Base-by-base conservation (phyloP, 139 green algal species). In the Chlamydomonas schloesseri region DNA sequence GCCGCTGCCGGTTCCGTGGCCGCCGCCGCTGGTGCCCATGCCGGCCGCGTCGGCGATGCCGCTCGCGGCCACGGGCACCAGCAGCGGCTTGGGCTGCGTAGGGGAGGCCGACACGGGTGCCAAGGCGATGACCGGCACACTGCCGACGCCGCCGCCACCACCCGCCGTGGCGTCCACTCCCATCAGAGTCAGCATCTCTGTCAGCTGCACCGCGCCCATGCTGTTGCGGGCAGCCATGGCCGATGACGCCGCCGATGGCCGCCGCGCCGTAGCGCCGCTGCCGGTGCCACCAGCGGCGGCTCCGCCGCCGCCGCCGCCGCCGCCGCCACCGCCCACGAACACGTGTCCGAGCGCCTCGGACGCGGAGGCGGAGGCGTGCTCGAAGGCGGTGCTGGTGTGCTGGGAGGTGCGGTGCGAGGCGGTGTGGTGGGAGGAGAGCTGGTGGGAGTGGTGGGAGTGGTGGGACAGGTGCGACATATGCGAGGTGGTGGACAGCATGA, bases 401-500 rank as follows among this genome's bases (percentile, higher is more conserved):
- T 23, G 20, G 29, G 29, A 71, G 29, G 13, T 29, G 64, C 5
- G 11, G 64, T 37, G 64, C 31, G 42, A 14, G 31, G 79, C 76
- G 65, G 47, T 77, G 68, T 55, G 79, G 31, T 70, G 72, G 60
- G 79, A 75, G 65, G 78, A 68, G 64, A 23, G 58, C 50, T 62
- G n/a, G 68, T 85, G 67, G 31, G 79, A 76, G n/a, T 42, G 1
- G 78, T 84, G 65, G 15, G 78, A n/a, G 68, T 55, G 79, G 31
- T 70, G 72, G 60, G 79, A 75, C 50, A 46, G 17, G 68, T 85
- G 67, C n/a, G 79, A 76, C 18, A 60, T 11, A 67, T 85, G 67
- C 18, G 79, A 85, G 37, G 46, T 9, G 79, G 79, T 70, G 29
- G 79, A 85, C 31, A 85, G 68, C 67, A 33, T 67, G 14, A 85